Conservation (phyloP, 1,284 basidiomycete genomes). For the Boletus sp. region DNA sequence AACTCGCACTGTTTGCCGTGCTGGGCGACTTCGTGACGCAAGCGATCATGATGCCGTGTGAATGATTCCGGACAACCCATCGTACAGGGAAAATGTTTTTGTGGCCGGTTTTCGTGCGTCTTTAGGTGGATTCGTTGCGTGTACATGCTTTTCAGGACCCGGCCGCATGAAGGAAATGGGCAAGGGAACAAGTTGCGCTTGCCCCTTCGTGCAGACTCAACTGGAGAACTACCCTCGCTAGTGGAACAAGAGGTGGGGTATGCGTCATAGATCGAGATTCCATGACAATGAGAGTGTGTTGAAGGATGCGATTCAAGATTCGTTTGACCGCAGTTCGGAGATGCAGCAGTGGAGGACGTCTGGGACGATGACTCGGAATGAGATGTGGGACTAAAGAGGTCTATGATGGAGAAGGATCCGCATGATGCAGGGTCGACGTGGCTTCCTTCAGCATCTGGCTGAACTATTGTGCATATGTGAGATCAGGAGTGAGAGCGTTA, state of each 20-base stretch:
- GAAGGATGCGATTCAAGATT: not conserved
- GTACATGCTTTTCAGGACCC: slow-evolving; percentile 1
- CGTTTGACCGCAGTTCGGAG: not conserved
- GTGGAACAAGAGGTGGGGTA: not conserved
- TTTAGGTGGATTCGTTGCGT: slow-evolving; percentile 2
- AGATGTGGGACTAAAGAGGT: not conserved
- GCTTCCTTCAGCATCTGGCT: not conserved
- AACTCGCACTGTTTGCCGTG: slow-evolving; percentile 6
- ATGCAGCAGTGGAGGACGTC: not conserved
- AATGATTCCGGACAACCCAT: slow-evolving; percentile 4
- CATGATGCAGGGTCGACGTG: not conserved
- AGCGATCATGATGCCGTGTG: slow-evolving; percentile 3
- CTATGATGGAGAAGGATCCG: not conserved
- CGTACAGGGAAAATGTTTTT: not conserved
- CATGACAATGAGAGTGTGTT: not conserved
- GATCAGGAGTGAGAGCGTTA: not conserved
- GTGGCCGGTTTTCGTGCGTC: not conserved
- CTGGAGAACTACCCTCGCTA: not conserved
- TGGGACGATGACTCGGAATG: not conserved
- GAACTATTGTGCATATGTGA: not conserved
- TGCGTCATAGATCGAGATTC: not conserved
- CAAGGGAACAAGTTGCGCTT: not conserved
- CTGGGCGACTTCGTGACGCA: slow-evolving; percentile 1
- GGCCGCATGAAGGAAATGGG: not conserved
- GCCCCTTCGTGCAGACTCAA: not conserved